These are phyloP conservation scores for Wickerhamiella dianesei DNA, from an alignment of 805 yeast species.

Conservation along the genomic window DNA sequence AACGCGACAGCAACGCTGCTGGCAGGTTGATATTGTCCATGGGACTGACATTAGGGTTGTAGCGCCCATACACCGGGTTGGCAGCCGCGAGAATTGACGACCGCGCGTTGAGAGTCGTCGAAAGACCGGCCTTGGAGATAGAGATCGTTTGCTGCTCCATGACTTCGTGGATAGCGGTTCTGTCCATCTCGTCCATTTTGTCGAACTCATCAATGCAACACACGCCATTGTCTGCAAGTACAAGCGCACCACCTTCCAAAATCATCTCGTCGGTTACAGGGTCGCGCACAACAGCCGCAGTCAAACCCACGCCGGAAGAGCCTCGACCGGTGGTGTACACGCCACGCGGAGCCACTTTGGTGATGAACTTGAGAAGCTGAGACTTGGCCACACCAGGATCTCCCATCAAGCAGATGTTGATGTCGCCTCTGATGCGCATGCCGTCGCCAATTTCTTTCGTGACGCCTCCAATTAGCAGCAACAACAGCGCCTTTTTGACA, in stretches of 20 bases:
- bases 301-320: slow-evolving; percentile 95
- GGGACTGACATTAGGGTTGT: slow-evolving; percentile 80
- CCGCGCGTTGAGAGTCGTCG: slow-evolving; percentile 90
- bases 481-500: slow-evolving; percentile 76
- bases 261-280: slow-evolving; percentile 99
- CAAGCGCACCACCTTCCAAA: slow-evolving; percentile 95
- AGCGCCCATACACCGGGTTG: slow-evolving; percentile 92
- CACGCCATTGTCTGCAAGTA: slow-evolving; percentile 91
- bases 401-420: slow-evolving; percentile 92
- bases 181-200: slow-evolving; percentile 93
- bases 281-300: slow-evolving; percentile 98
- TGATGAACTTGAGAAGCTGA: slow-evolving; percentile 78
- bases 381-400: slow-evolving; percentile 99
- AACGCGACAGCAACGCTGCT: slow-evolving; percentile 89
- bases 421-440: slow-evolving; percentile 92
- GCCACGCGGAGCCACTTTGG: slow-evolving; percentile 89
- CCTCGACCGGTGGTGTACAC: slow-evolving; percentile 98
- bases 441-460: slow-evolving; percentile 94
- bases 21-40: slow-evolving; percentile 92
- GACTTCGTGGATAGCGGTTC: slow-evolving; percentile 97
- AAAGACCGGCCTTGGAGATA: slow-evolving; percentile 94
- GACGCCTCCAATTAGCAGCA: slow-evolving; percentile 87
- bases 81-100: slow-evolving; percentile 95
- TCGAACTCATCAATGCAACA: slow-evolving; percentile 99
- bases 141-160: slow-evolving; percentile 99